Conservation (phyloP, 257 asterid species). For the Scutellaria baicalensis region DNA sequence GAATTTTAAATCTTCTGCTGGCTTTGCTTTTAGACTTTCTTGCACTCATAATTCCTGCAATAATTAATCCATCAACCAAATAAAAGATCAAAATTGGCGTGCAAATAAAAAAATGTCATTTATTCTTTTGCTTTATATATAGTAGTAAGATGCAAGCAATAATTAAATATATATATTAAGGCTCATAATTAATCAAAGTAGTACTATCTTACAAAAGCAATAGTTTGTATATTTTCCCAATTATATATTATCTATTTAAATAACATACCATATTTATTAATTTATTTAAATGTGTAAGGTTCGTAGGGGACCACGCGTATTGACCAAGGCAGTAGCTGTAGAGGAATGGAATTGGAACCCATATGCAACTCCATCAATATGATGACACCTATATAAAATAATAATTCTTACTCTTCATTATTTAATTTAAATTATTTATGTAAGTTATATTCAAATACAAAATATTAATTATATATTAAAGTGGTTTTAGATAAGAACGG, state of each 20-base stretch:
- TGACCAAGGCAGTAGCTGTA: constrained; percentile 21
- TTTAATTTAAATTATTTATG: constrained; percentile 5
- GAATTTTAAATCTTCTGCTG: too few relatives aligned
- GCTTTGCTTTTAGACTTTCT: too few relatives aligned
- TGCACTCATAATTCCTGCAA: too few relatives aligned
- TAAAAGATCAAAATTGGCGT: constrained; percentile 11
- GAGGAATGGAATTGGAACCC: constrained; percentile 17
- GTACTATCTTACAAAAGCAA: constrained; percentile 6
- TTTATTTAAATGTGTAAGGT: constrained; percentile 4
- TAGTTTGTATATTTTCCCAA: neutral
- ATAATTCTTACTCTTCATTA: neutral
- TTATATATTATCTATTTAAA: constrained; percentile 2
- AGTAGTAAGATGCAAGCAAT: constrained; percentile 21
- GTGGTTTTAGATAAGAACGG: constrained; percentile 43
- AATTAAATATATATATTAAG: constrained; percentile 2
- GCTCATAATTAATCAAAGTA: constrained; percentile 13
- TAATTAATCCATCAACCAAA: too few relatives aligned
- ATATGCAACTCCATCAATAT: constrained; percentile 17
- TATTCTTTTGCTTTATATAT: neutral
- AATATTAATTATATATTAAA: constrained; percentile 11
- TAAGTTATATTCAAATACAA: neutral
- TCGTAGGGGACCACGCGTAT: constrained; percentile 19
- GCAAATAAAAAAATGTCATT: constrained; percentile 8
- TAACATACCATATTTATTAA: too few relatives aligned
- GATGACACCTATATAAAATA: constrained; percentile 14